These are phyloP conservation scores for Echria macrotheca DNA, from an alignment of 495 filamentous ascomycete genomes.

Conservation along the genomic window DNA sequence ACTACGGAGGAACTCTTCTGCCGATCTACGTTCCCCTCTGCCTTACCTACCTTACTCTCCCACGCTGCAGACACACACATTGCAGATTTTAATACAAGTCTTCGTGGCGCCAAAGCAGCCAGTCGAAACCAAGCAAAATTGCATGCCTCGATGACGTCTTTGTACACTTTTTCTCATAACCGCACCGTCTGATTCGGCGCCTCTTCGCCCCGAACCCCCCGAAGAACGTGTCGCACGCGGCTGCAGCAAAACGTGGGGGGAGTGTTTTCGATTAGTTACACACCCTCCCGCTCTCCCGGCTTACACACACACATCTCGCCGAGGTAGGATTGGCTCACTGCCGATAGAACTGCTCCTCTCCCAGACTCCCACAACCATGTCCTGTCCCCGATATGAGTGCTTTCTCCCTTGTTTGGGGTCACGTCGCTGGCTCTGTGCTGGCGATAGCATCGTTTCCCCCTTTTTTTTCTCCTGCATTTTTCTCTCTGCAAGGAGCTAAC, in stretches of 20 bases:
- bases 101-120: constrained; percentile 7
- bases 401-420: not conserved
- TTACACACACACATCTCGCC: no score
- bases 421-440: not conserved
- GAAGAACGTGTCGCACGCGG: constrained; percentile 1
- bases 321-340: not conserved
- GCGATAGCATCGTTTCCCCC: constrained; percentile 6
- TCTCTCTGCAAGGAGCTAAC: no score
- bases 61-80: not conserved
- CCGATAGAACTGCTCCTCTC: not conserved
- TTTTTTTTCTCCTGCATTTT: not conserved
- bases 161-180: constrained; percentile 4
- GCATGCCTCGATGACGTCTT: constrained; percentile 31
- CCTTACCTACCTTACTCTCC: no score
- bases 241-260: constrained; percentile 5
- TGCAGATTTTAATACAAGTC: no score
- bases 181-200: constrained; percentile 7
- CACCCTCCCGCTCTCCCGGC: no score
- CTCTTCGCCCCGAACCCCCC: not conserved
- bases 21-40: no score
- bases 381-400: no score
- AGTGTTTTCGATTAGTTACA: no score
- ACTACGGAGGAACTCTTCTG: no score
- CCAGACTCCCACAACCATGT: no score
- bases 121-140: constrained; percentile 20